phyloP scores from a whole-genome alignment of 1,139 yeast genomes.

The Hyphopichia buzzinii region DNA sequence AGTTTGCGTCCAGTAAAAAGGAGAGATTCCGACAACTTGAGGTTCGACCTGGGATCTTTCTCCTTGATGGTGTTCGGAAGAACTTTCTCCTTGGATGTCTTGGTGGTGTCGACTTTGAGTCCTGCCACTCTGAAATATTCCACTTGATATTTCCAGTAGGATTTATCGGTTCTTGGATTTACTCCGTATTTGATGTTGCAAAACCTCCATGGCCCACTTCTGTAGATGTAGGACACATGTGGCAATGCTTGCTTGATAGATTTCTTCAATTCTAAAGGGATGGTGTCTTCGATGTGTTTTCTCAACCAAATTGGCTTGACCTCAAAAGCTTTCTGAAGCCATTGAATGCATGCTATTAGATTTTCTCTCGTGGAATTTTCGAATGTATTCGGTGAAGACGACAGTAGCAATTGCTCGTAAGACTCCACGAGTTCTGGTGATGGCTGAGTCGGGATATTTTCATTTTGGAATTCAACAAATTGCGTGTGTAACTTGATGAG shows the following conservation, averaged over 20 bases:
- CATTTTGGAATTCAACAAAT: slow-evolving; percentile 32
- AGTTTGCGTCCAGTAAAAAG: slow-evolving; percentile 70
- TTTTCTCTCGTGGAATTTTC: slow-evolving; percentile 25
- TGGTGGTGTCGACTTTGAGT: slow-evolving; percentile 17
- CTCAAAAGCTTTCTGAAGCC: slow-evolving; percentile 55
- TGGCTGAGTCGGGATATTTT: slow-evolving; percentile 30
- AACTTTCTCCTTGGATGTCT: slow-evolving; percentile 10
- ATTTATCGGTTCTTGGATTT: slow-evolving; percentile 61
- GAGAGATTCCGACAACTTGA: slow-evolving; percentile 47
- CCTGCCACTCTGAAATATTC: slow-evolving; percentile 72
- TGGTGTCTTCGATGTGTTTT: slow-evolving; percentile 62
- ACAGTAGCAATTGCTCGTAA: slow-evolving; percentile 28
- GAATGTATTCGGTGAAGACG: slow-evolving; percentile 5
- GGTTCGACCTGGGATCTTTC: slow-evolving; percentile 14
- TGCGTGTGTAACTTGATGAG: slow-evolving; percentile 48
- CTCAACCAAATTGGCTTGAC: slow-evolving; percentile 85
- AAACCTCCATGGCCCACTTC: slow-evolving; percentile 95
- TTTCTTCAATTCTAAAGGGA: slow-evolving; percentile 50
- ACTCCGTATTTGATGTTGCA: slow-evolving; percentile 79
- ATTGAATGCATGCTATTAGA: slow-evolving; percentile 49
- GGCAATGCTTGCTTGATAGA: slow-evolving; percentile 77
- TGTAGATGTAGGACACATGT: slow-evolving; percentile 73
- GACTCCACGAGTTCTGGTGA: slow-evolving; percentile 38
- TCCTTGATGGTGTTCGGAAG: slow-evolving; percentile 18
- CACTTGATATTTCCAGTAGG: slow-evolving; percentile 70